These are phyloP conservation scores for Annulohypoxylon moriforme DNA, from an alignment of 495 filamentous ascomycete genomes.

Conservation along the genomic window DNA sequence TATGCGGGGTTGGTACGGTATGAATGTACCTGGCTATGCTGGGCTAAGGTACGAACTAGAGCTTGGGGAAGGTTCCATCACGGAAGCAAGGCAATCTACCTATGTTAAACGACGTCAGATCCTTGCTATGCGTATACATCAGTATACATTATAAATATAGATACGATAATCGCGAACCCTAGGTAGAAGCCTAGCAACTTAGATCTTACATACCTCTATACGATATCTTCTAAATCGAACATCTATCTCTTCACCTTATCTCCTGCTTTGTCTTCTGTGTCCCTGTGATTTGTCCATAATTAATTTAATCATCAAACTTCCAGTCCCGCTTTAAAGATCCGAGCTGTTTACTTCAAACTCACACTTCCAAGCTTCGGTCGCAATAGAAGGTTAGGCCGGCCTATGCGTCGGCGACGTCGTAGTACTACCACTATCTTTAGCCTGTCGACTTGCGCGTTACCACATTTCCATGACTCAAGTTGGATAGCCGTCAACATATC, in stretches of 20 bases:
- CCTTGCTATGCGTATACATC: not conserved
- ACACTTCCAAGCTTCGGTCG: not conserved
- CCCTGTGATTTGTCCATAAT: not conserved
- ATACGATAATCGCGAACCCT: not conserved
- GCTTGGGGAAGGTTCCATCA: not conserved
- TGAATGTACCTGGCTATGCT: not conserved
- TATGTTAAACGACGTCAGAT: conserved; percentile 3
- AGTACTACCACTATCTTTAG: not conserved
- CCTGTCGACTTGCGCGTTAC: not conserved
- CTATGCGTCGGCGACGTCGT: conserved; percentile 8
- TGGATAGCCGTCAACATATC: not conserved
- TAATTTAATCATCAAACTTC: not conserved
- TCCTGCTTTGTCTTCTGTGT: not conserved
- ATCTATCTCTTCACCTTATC: not conserved
- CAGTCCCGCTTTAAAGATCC: not conserved
- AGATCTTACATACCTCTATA: not conserved
- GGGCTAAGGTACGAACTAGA: not conserved
- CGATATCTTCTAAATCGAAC: not conserved
- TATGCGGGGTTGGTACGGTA: not conserved
- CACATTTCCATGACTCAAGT: not conserved
- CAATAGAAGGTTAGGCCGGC: not conserved
- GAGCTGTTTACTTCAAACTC: not conserved
- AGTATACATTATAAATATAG: not conserved
- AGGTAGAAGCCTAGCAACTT: not conserved
- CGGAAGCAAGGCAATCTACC: not conserved